These are phyloP conservation scores for Penicilliopsis zonata DNA, from an alignment of 495 filamentous ascomycete species.

Conservation along the genomic window DNA sequence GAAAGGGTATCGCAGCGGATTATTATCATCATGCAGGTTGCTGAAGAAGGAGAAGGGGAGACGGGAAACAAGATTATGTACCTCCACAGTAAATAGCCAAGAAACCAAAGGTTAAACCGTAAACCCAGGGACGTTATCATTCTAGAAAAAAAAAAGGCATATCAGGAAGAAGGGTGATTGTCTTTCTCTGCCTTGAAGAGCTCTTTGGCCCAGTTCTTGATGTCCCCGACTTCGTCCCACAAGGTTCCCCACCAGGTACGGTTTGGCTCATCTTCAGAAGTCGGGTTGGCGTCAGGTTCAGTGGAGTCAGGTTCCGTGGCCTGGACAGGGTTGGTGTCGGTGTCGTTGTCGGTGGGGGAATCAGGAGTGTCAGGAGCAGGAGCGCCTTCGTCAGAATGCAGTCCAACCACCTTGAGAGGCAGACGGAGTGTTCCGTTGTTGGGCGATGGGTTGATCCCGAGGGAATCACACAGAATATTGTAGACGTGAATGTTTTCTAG, in stretches of 20 bases:
- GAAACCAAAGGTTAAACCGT: too few species aligned
- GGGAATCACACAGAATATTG: conserved; percentile 79
- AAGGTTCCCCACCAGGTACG: conserved; percentile 22
- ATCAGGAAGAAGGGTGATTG: conserved; percentile 10
- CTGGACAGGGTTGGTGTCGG: conserved; percentile 1
- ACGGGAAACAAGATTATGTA: too few species aligned
- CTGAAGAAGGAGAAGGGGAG: too few species aligned
- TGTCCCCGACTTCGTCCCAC: conserved; percentile 21
- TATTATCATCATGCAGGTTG: too few species aligned
- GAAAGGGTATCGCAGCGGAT: too few species aligned
- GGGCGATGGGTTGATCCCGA: conserved; percentile 52
- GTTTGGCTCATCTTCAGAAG: conserved; percentile 13
- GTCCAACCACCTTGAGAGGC: conserved; percentile 55
- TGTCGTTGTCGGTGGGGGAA: conserved; percentile 25
- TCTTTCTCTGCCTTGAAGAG: conserved; percentile 23
- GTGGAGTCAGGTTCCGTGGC: conserved; percentile 1
- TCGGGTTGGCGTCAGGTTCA: conserved; percentile 8
- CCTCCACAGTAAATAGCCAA: too few species aligned
- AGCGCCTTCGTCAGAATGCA: conserved; percentile 43
- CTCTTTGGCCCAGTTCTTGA: conserved; percentile 28
- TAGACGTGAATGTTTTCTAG: conserved; percentile 91
- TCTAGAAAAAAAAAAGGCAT: too few species aligned
- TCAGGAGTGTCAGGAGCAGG: conserved; percentile 16
- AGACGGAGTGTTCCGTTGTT: conserved; percentile 87
- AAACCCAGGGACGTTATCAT: too few species aligned